A percentile compares a stretch with the other conserved stretches of the same genome.
Evolutionary conservation across 108 stramenopile species (phyloP).

Genomic region (Cyclostephanos invisitatus): DNA sequence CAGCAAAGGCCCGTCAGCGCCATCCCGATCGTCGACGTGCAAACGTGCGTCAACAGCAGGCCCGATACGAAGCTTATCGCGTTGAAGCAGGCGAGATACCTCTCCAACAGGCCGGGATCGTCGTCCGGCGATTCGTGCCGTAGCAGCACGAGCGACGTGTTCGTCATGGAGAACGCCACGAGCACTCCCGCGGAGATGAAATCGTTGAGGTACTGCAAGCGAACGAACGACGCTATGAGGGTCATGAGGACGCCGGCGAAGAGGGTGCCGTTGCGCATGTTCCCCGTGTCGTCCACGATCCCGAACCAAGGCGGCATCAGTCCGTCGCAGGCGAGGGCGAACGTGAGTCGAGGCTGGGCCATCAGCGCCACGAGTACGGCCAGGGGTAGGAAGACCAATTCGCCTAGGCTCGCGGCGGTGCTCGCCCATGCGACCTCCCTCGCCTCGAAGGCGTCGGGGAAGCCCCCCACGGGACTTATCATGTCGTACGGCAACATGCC

Average conservation of each 20-base stretch:
- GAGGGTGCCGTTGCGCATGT: conserved; percentile 49
- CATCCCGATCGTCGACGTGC: not conserved
- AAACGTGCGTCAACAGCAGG: conserved; percentile 1
- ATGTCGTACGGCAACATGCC: conserved; percentile 7
- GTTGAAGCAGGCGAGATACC: conserved; percentile 15
- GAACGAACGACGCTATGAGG: conserved; percentile 52
- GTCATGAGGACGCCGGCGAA: conserved; percentile 44
- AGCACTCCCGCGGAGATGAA: conserved; percentile 58
- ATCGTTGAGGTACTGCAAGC: conserved; percentile 48
- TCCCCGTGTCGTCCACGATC: conserved; percentile 50
- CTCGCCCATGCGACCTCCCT: conserved; percentile 2
- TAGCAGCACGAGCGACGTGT: conserved; percentile 26
- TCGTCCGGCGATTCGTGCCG: conserved; percentile 24
- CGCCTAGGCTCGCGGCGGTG: conserved; percentile 31
- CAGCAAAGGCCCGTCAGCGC: not conserved
- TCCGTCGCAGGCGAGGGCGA: conserved; percentile 57
- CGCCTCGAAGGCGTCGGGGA: conserved; percentile 11
- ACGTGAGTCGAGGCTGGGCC: conserved; percentile 58
- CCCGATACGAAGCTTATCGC: conserved; percentile 10
- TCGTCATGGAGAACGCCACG: conserved; percentile 32
- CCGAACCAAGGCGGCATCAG: conserved; percentile 53
- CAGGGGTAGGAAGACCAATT: conserved; percentile 59
- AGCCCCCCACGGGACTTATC: conserved; percentile 11
- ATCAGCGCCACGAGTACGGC: conserved; percentile 64
- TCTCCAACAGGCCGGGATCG: conserved; percentile 20